These are phyloP conservation scores for Sporisorium exsertum DNA, from an alignment of 1,284 basidiomycete genomes.

Conservation along the genomic window DNA sequence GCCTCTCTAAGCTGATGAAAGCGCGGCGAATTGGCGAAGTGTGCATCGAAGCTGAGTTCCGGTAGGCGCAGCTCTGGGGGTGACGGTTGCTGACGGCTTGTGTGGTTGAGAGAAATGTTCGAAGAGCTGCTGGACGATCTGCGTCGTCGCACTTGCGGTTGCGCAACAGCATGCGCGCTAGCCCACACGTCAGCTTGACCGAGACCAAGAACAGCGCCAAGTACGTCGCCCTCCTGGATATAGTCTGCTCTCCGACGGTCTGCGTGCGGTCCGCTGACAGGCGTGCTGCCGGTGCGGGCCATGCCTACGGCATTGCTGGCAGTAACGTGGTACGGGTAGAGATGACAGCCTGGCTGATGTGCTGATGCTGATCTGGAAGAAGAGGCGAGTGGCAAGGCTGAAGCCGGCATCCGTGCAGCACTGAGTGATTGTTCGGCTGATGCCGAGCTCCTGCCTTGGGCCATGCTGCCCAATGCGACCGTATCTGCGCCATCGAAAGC, in stretches of 20 bases:
- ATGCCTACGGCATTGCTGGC: conserved; percentile 13
- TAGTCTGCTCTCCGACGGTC: conserved; percentile 24
- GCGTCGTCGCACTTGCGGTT: conserved; percentile 4
- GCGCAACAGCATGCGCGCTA: conserved; percentile 6
- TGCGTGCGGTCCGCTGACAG: conserved; percentile 38
- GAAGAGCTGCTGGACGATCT: conserved; percentile 35
- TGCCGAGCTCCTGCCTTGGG: not conserved
- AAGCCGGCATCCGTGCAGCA: not conserved
- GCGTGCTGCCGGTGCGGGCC: conserved; percentile 42
- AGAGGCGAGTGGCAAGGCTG: conserved; percentile 17
- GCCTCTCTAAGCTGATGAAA: conserved; percentile 45
- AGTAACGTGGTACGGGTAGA: conserved; percentile 6
- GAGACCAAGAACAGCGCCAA: conserved; percentile 62
- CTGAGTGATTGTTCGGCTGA: not conserved
- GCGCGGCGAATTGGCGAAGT: conserved; percentile 29
- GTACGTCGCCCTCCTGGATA: conserved; percentile 59
- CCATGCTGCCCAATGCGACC: not conserved
- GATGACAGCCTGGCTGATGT: not conserved
- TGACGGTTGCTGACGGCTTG: not conserved
- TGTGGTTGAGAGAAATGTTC: not conserved
- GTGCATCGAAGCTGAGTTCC: conserved; percentile 29
- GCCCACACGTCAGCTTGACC: conserved; percentile 39
- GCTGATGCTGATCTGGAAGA: conserved; percentile 8
- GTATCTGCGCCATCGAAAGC: conserved; percentile 2
- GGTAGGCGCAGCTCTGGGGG: conserved; percentile 36